phyloP scores from a whole-genome alignment of 805 yeast species.

The Cyberlindnera meyerae region DNA sequence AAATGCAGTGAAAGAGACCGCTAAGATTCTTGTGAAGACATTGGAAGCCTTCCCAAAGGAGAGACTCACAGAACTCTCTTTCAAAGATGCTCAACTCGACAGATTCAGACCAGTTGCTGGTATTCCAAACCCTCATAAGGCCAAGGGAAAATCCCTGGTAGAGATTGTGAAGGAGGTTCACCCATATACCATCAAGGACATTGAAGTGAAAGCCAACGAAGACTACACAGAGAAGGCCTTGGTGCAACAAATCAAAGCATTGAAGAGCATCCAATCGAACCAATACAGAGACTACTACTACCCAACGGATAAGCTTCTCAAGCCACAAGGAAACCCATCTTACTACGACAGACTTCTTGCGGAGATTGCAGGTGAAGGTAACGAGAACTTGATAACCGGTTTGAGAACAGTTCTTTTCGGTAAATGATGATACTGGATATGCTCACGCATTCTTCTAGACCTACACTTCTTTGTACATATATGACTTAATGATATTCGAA shows the following conservation, averaged over 20 bases:
- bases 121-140: slow-evolving; percentile 35
- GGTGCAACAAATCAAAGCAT: slow-evolving; percentile 50
- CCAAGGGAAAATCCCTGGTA: slow-evolving; percentile 32
- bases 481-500: too few relatives aligned
- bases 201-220: slow-evolving; percentile 42
- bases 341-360: slow-evolving; percentile 68
- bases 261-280: slow-evolving; percentile 52
- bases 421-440: slow-evolving; percentile 32
- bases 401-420: slow-evolving; percentile 75
- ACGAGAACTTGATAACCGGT: slow-evolving; percentile 61
- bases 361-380: slow-evolving; percentile 67
- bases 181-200: slow-evolving; percentile 39
- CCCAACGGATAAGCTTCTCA: slow-evolving; percentile 58
- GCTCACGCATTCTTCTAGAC: background rate
- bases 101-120: slow-evolving; percentile 51
- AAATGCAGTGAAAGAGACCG: slow-evolving; percentile 38
- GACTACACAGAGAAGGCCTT: slow-evolving; percentile 42
- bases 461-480: background rate
- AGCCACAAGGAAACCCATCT: slow-evolving; percentile 81
- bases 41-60: slow-evolving; percentile 66
- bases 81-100: slow-evolving; percentile 61
- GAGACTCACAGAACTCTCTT: slow-evolving; percentile 61
- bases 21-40: slow-evolving; percentile 51
- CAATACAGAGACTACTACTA: slow-evolving; percentile 60
- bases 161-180: slow-evolving; percentile 43